phyloP scores from a whole-genome alignment of 2,329 filamentous ascomycete genomes.

The Cladobotryum mycophilum region DNA sequence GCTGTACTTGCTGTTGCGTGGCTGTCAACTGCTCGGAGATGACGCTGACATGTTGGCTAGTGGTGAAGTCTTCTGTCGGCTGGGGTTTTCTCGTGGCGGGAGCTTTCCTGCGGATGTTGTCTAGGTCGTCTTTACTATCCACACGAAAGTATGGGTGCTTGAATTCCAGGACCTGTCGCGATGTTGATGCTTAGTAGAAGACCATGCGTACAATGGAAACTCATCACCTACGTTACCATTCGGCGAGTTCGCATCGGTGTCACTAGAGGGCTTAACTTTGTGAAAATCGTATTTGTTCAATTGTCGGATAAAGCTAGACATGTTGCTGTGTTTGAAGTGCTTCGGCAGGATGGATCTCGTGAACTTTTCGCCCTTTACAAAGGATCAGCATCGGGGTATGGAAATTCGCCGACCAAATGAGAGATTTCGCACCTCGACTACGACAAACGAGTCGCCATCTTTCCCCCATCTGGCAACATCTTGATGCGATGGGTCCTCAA shows the following conservation, averaged over 20 bases:
- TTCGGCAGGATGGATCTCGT: constrained; percentile 95
- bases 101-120: constrained; percentile 93
- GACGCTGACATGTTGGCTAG: constrained; percentile 81
- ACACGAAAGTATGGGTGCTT: constrained; percentile 94
- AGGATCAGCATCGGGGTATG: constrained; percentile 7
- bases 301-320: constrained; percentile 92
- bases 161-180: constrained; percentile 62
- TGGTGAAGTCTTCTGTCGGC: constrained; percentile 63
- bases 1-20: constrained; percentile 86
- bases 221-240: constrained; percentile 30
- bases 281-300: constrained; percentile 98
- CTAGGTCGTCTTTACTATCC: constrained; percentile 91
- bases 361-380: constrained; percentile 83
- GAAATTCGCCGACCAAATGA: neutral
- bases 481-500: constrained; percentile 89
- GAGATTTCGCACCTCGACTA: constrained; percentile 68
- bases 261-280: constrained; percentile 65
- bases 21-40: constrained; percentile 83
- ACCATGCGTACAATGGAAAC: constrained; percentile 6
- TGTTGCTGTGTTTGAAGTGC: constrained; percentile 99
- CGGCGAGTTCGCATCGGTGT: constrained; percentile 27
- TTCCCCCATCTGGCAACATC: constrained; percentile 94
- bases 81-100: constrained; percentile 78
- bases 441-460: constrained; percentile 91
- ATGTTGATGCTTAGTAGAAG: neutral